Base-by-base conservation (phyloP, 1,139 yeast genomes). In the Sugiyamaella sp. region DNA sequence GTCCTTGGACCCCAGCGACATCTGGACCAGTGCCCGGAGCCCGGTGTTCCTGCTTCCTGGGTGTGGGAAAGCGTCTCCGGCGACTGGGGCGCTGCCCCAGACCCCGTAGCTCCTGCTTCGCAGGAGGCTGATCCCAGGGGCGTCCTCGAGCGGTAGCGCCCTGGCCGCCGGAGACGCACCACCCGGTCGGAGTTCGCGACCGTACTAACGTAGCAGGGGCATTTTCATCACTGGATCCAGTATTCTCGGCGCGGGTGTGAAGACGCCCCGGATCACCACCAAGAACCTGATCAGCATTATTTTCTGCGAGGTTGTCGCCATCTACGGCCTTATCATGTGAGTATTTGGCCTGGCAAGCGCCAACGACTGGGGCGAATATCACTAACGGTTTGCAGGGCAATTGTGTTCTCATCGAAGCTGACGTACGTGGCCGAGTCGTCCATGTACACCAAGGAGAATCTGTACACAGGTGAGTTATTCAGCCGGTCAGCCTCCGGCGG, bases 301-400 rank as follows among this genome's bases (percentile, higher is more conserved):
- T 76, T 95, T 95, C 78, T 95, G 99, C 79, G 99, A 95, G 74
- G 99, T 95, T 63, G 99, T 95, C 57, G 99, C 99, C 60, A 95
- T 95, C 70, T 95, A 95, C 70, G 99, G 99, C 6, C 82, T 95
- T 63, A 95, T 95, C 70, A 93, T 93, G 89, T 57, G 38, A 46
- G 59, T 55, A 19, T n/a, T n/a, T n/a, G 17, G 20, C 29, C n/a
- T 4, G 27, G 2, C 41, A 17, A 16, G 35, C 16, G 22, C 38
- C 16, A 24, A 45, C 24, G 14, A n/a, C 19, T 8, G 9, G 39
- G 6, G 17, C 39, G 16, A n/a, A 6, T 8, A 16, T 12, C 39
- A 24, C 29, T 22, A 41, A 41, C 33, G 14, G 27, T 9, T 16
- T 5, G 24, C 16, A 56, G 60, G 59, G 95, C 99, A 49, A 95